Conservation (phyloP, 345 rosid species). For the Clausena lansium region DNA sequence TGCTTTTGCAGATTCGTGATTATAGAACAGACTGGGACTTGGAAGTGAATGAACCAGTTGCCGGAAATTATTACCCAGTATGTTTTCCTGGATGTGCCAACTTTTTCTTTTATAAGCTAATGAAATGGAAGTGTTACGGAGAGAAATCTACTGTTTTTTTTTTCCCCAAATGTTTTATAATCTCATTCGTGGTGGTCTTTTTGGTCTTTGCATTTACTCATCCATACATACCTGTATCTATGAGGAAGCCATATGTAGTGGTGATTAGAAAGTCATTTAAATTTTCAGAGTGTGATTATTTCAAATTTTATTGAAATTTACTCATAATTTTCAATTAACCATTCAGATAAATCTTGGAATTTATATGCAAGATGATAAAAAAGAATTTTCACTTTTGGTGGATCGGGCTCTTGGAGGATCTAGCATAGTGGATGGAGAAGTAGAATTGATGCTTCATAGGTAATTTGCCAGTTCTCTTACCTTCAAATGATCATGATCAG, state of each 20-base stretch:
- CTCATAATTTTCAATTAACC: background rate
- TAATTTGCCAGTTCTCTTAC: constrained; percentile 21
- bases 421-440: constrained; percentile 83
- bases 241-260: background rate
- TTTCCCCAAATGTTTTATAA: background rate
- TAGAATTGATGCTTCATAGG: constrained; percentile 98
- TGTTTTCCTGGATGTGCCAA: constrained; percentile 15
- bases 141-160: background rate
- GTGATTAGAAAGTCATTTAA: constrained; percentile 2
- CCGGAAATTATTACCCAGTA: constrained; percentile 96
- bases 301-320: background rate
- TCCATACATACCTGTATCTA: background rate
- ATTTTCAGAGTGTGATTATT: background rate
- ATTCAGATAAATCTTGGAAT: constrained; percentile 92
- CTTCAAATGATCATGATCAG: background rate
- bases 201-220: background rate
- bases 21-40: constrained; percentile 87
- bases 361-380: constrained; percentile 64
- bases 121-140: background rate
- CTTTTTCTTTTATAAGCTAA: background rate
- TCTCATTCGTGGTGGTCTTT: background rate
- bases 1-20: constrained; percentile 65
- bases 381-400: constrained; percentile 86
- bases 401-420: constrained; percentile 94
- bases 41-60: constrained; percentile 76